Conservation (phyloP, 169 alveolate species). For the Cryptosporidium felis region DNA sequence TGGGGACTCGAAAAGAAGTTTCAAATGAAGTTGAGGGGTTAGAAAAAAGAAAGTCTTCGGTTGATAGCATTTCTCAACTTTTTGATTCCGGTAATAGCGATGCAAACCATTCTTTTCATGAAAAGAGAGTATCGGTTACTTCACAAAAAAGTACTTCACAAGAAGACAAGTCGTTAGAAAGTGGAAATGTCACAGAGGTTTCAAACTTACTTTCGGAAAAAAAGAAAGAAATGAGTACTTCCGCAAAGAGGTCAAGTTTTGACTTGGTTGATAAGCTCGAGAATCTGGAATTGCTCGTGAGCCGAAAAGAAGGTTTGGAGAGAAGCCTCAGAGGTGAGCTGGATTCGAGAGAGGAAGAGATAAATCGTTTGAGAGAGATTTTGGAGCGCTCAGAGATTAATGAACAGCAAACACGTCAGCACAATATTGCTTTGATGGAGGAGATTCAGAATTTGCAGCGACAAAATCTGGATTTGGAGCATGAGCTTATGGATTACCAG, state of each 20-base stretch:
- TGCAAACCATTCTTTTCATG: not conserved
- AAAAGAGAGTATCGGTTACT: constrained; percentile 1
- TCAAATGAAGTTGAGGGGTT: constrained; percentile 27
- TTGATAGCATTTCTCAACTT: constrained; percentile 13
- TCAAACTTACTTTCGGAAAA: not conserved
- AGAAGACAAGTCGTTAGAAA: not conserved
- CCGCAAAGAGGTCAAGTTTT: not conserved
- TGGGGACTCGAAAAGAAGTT: too few species aligned
- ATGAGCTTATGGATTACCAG: constrained; percentile 42
- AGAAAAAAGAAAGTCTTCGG: constrained; percentile 7
- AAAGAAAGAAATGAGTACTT: not conserved
- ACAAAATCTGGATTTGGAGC: constrained; percentile 14
- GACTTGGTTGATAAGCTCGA: constrained; percentile 29
- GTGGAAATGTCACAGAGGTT: not conserved
- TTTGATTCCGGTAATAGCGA: not conserved
- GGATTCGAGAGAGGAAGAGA: constrained; percentile 49
- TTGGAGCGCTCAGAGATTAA: constrained; percentile 24
- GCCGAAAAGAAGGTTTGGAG: constrained; percentile 33
- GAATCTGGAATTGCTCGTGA: constrained; percentile 18
- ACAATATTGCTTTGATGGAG: constrained; percentile 33
- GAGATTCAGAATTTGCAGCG: constrained; percentile 22
- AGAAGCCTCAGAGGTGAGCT: constrained; percentile 33
- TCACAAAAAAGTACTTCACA: not conserved
- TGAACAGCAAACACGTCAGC: constrained; percentile 19
- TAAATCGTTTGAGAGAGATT: constrained; percentile 13